Evolutionary conservation across 805 yeast genomes (phyloP).

Genomic region (Dipodascopsis uninucleata): DNA sequence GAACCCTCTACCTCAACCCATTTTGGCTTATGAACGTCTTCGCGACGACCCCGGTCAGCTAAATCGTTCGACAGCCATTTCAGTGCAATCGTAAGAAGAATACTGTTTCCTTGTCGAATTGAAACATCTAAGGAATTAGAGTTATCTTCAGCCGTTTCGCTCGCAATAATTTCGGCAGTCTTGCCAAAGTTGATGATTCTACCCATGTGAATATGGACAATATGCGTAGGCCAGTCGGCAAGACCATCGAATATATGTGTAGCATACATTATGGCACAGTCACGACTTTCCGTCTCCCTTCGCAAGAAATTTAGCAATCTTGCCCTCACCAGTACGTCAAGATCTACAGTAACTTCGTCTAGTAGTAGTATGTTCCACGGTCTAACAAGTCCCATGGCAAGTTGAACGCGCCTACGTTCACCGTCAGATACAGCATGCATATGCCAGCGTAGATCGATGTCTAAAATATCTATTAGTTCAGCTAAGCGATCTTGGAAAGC

Average conservation of each 20-base stretch:
- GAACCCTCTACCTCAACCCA: slow-evolving; percentile 52
- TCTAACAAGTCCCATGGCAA: slow-evolving; percentile 85
- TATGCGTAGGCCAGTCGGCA: slow-evolving; percentile 81
- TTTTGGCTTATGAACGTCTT: slow-evolving; percentile 43
- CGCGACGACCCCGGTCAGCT: slow-evolving; percentile 52
- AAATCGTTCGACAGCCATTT: slow-evolving; percentile 41
- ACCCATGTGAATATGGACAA: slow-evolving; percentile 76
- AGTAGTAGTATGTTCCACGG: slow-evolving; percentile 87
- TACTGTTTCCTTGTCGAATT: slow-evolving; percentile 30
- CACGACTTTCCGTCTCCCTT: slow-evolving; percentile 65
- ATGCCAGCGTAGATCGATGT: slow-evolving; percentile 84
- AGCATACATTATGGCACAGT: slow-evolving; percentile 79
- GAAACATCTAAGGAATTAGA: no score
- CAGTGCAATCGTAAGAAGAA: slow-evolving; percentile 37
- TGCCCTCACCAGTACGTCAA: slow-evolving; percentile 86
- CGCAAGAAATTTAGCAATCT: slow-evolving; percentile 66
- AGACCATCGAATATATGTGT: slow-evolving; percentile 97
- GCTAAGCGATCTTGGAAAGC: slow-evolving; percentile 73
- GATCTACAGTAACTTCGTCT: slow-evolving; percentile 95
- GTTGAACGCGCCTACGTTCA: slow-evolving; percentile 88
- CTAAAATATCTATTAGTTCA: slow-evolving; percentile 67
- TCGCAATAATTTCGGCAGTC: slow-evolving; percentile 10
- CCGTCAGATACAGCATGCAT: slow-evolving; percentile 94
- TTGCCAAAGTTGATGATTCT: slow-evolving; percentile 36
- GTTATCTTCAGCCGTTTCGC: no score